Base-by-base conservation (phyloP, 2,329 filamentous ascomycete species). In the Penicillium sp. region DNA sequence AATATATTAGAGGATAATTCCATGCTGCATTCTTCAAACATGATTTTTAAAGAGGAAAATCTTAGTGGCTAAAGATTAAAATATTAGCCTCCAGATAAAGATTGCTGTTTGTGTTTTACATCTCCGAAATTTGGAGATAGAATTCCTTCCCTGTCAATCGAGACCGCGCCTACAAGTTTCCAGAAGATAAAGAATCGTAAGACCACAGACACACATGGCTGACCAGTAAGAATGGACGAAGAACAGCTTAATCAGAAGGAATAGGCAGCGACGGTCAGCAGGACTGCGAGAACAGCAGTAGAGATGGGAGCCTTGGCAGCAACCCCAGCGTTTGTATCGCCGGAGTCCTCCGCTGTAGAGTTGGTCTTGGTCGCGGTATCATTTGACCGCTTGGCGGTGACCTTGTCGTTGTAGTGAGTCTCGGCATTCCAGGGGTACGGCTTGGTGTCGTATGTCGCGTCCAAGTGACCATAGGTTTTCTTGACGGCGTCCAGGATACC, bases 401-500 rank as follows among this genome's bases (percentile, higher is more conserved):
- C 68, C 47, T 69, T 61, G 20, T 57, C 52, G 35, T 66, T 66
- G 58, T 66, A 66, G 31, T 56, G 45, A 18, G 49, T 34, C 45
- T 60, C 59, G 5, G 48, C 18, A 26, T 59, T 48, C 55, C 57
- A 62, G 2, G 64, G 64, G 54, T 55, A 66, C n/a, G 72, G 72
- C 46, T 61, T 69, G 43, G 66, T 68, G 62, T 74, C 70, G 58
- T 70, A 69, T 16, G 67, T 70, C 2, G 72, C 55, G 4, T 54
- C 52, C 11, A 63, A 38, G 8, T 60, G 40, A 29, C 62, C 63
- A 44, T 63, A 74, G 42, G 68, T 72, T 50, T 69, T 54, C 62
- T 70, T 66, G 53, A 74, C 71, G 18, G 59, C 35, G 8, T 67
- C 59, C 34, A 73, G 55, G 31, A 74, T 69, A 40, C 70, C 71